Percentiles rank a stretch among this genome's conserved stretches.
Evolutionary conservation across 192 early-diverging fungal species (phyloP).

Genomic region (Mortierella hygrophila): DNA sequence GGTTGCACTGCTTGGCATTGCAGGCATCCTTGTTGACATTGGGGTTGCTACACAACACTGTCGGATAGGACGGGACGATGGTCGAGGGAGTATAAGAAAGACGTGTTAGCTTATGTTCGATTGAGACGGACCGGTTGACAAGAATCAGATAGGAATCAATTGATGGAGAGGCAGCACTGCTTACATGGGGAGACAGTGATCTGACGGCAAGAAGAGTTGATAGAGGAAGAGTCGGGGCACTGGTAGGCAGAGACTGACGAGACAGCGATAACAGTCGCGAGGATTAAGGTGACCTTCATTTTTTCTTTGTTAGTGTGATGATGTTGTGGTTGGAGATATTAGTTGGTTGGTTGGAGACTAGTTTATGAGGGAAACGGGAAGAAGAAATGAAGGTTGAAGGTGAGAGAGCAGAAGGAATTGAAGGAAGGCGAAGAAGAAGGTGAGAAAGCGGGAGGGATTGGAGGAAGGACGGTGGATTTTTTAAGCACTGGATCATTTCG

Average conservation of each 20-base stretch:
- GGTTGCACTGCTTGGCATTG: slow-evolving; percentile 43
- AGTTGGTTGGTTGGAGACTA: too few species aligned
- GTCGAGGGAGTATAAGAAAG: too few species aligned
- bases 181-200: slow-evolving; percentile 29
- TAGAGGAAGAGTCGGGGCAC: slow-evolving; percentile 9
- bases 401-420: too few species aligned
- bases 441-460: neutral
- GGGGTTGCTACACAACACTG: slow-evolving; percentile 35
- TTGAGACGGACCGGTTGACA: too few species aligned
- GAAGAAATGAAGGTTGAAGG: too few species aligned
- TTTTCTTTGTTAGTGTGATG: neutral
- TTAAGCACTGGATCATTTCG: neutral
- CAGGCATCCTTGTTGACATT: slow-evolving; percentile 11
- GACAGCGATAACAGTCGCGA: slow-evolving; percentile 15
- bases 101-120: too few species aligned
- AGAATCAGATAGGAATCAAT: too few species aligned
- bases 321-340: neutral
- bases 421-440: neutral
- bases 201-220: slow-evolving; percentile 9
- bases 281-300: slow-evolving; percentile 22
- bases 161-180: neutral
- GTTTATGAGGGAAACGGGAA: neutral
- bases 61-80: neutral
- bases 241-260: slow-evolving; percentile 21
- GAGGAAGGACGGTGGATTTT: too few species aligned